These are phyloP conservation scores for Paecilomyces dactylethromorphus DNA, from an alignment of 2,329 filamentous ascomycete genomes.

Conservation along the genomic window DNA sequence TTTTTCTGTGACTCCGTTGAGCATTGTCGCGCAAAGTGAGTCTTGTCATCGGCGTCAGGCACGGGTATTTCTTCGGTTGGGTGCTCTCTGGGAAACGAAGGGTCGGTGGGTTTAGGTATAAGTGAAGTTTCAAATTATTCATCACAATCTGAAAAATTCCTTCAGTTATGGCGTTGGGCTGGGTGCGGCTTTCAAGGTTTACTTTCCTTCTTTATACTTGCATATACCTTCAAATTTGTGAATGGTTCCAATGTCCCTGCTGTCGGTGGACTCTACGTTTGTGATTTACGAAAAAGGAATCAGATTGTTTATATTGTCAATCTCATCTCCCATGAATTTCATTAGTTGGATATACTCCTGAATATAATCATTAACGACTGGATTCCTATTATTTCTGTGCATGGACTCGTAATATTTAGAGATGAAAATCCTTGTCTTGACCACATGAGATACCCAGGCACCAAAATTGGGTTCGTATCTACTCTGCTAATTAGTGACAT, in stretches of 20 bases:
- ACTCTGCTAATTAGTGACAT: too few species aligned
- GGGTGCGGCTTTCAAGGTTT: background rate
- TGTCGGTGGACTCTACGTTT: background rate
- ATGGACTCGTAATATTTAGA: background rate
- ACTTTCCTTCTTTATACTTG: background rate
- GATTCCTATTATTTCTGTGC: background rate
- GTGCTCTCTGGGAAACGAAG: constrained; percentile 1
- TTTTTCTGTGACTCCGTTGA: constrained; percentile 50
- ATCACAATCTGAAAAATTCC: background rate
- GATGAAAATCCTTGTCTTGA: background rate
- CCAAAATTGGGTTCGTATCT: too few species aligned
- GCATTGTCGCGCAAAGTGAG: background rate
- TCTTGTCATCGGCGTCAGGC: background rate
- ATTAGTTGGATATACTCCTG: background rate
- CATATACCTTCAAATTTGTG: background rate
- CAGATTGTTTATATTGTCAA: background rate
- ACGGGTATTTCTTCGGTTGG: background rate
- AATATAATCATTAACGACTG: background rate
- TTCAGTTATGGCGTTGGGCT: background rate
- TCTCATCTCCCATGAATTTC: background rate
- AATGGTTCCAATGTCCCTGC: background rate
- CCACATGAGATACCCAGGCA: too few species aligned
- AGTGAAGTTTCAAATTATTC: background rate
- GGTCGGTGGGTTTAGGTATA: background rate
- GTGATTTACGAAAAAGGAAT: background rate